These are phyloP conservation scores for Hypoxylon sp. DNA, from an alignment of 2,329 filamentous ascomycete genomes.

Conservation along the genomic window DNA sequence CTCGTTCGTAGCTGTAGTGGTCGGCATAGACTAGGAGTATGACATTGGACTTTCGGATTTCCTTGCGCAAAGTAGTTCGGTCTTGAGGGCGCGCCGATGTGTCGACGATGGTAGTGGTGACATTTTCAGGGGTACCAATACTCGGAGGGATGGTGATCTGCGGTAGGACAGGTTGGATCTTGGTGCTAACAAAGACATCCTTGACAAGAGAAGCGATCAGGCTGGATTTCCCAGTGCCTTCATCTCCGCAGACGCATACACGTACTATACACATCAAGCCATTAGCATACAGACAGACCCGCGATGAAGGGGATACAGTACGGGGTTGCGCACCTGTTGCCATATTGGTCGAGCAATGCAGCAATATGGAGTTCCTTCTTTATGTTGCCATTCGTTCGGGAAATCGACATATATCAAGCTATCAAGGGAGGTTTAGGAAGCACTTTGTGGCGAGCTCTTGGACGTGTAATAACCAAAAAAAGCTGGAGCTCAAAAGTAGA, in stretches of 20 bases:
- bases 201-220: slow-evolving; percentile 96
- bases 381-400: slow-evolving; percentile 40
- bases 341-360: slow-evolving; percentile 37
- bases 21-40: slow-evolving; percentile 97
- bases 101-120: slow-evolving; percentile 97
- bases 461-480: background rate
- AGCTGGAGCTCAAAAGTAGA: slow-evolving; percentile 5
- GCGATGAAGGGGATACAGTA: background rate
- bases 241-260: slow-evolving; percentile 96
- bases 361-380: slow-evolving; percentile 21
- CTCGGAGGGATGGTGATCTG: slow-evolving; percentile 94
- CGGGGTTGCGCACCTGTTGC: slow-evolving; percentile 39
- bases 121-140: slow-evolving; percentile 93
- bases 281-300: slow-evolving; percentile 16
- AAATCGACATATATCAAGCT: too few relatives aligned
- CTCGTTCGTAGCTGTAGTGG: slow-evolving; percentile 98
- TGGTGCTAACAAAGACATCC: slow-evolving; percentile 93
- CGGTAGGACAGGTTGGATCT: slow-evolving; percentile 93
- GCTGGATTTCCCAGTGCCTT: slow-evolving; percentile 92
- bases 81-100: slow-evolving; percentile 96
- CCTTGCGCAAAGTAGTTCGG: slow-evolving; percentile 86
- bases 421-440: too few relatives aligned
- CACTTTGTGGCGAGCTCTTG: too few relatives aligned
- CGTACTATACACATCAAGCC: slow-evolving; percentile 64
- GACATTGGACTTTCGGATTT: slow-evolving; percentile 96